Conservation (phyloP, 1,284 basidiomycete genomes). For the Heterobasidion irregulare region DNA sequence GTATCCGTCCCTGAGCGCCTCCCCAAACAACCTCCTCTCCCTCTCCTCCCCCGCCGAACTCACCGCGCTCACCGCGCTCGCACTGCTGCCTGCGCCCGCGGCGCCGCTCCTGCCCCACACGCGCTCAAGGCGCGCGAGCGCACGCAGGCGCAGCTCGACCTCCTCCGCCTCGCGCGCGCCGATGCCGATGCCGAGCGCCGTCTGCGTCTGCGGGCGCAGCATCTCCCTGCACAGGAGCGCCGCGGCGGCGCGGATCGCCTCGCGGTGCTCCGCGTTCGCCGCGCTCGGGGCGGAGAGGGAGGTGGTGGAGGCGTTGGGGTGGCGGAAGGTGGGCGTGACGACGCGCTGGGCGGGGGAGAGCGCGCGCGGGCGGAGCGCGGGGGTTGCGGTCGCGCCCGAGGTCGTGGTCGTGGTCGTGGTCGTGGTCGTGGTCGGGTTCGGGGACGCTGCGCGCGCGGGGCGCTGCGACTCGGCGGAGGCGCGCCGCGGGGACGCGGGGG, state of each 20-base stretch:
- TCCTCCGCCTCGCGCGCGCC: slow-evolving; percentile 57
- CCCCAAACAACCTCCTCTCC: slow-evolving; percentile 63
- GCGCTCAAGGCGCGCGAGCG: slow-evolving; percentile 58
- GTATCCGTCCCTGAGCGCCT: slow-evolving; percentile 75
- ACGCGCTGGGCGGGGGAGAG: slow-evolving; percentile 2
- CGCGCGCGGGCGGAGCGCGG: slow-evolving; percentile 8
- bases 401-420: too few relatives aligned
- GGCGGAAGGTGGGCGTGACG: slow-evolving; percentile 20
- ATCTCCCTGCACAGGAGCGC: slow-evolving; percentile 58
- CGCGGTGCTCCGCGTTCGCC: slow-evolving; percentile 46
- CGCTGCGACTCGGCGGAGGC: slow-evolving; percentile 24
- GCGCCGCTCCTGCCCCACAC: slow-evolving; percentile 56
- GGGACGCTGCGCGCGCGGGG: slow-evolving; percentile 28
- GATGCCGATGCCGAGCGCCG: slow-evolving; percentile 35
- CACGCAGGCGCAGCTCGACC: slow-evolving; percentile 57
- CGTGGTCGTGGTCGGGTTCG: slow-evolving; percentile 29
- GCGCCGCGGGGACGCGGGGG: slow-evolving; percentile 20
- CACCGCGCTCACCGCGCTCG: slow-evolving; percentile 12
- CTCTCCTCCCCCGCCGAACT: slow-evolving; percentile 60
- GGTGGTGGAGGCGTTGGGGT: slow-evolving; percentile 45
- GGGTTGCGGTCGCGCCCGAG: too few relatives aligned
- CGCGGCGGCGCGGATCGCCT: slow-evolving; percentile 52
- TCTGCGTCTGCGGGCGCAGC: slow-evolving; percentile 37
- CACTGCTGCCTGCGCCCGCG: too few relatives aligned
- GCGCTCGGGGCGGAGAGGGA: slow-evolving; percentile 32